phyloP scores from a whole-genome alignment of 306 rosid genomes.

The Sicyos baderoa region DNA sequence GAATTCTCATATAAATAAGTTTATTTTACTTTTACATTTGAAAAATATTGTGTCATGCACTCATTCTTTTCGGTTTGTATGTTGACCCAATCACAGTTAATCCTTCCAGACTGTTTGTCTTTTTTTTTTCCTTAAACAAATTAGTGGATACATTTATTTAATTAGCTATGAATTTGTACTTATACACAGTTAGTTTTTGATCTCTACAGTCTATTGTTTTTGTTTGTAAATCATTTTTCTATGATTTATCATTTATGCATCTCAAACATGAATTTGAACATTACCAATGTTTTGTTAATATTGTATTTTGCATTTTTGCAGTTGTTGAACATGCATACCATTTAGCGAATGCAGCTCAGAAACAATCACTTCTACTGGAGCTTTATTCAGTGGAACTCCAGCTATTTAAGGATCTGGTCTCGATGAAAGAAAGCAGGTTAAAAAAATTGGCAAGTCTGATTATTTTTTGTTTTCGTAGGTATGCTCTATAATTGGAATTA shows the following conservation, averaged over 20 bases:
- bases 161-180: not conserved
- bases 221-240: not conserved
- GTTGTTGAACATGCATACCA: constrained; percentile 86
- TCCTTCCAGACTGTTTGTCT: not conserved
- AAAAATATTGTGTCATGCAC: not conserved
- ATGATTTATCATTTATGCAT: not conserved
- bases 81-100: not conserved
- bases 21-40: not conserved
- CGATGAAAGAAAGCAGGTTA: constrained; percentile 80
- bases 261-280: not conserved
- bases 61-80: not conserved
- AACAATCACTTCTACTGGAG: constrained; percentile 72
- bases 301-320: constrained; percentile 22
- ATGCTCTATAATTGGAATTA: constrained; percentile 16
- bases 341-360: constrained; percentile 65
- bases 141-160: not conserved
- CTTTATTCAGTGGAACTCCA: constrained; percentile 71
- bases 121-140: not conserved
- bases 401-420: constrained; percentile 68
- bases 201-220: not conserved
- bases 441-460: not conserved
- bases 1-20: not conserved
- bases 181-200: not conserved
- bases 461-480: not conserved
- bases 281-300: not conserved